Evolutionary conservation across 228 moss, liverwort and hornwort genomes (phyloP).

Genomic region (Sphagnum fallax): DNA sequence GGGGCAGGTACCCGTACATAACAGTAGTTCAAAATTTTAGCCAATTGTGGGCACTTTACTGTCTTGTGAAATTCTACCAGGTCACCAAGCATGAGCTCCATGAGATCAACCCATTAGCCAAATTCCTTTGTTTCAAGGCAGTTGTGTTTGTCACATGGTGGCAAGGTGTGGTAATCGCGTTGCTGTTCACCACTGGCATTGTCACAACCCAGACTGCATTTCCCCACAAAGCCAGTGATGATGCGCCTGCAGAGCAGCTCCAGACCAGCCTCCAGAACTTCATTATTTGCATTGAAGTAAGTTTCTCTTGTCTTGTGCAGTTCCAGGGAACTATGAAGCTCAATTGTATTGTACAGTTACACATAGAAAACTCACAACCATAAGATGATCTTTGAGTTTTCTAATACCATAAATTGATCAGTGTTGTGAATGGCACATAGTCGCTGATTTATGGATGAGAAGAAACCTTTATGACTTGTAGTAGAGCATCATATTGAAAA

Average conservation of each 20-base stretch:
- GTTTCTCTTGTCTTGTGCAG: not conserved
- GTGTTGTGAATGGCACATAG: no score
- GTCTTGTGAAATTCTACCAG: conserved; percentile 82
- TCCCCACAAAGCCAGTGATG: conserved; percentile 45
- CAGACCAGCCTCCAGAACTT: conserved; percentile 75
- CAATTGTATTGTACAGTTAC: no score
- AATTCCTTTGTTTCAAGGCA: conserved; percentile 92
- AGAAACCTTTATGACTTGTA: no score
- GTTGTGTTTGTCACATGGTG: conserved; percentile 99
- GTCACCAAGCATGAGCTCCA: conserved; percentile 73
- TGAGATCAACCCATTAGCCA: conserved; percentile 66
- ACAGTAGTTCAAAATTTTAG: conserved; percentile 87
- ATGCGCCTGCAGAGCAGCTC: conserved; percentile 60
- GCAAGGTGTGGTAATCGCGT: conserved; percentile 91
- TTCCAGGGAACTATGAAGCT: no score
- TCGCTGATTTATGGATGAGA: no score
- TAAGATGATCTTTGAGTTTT: no score
- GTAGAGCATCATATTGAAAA: no score
- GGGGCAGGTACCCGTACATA: conserved; percentile 77
- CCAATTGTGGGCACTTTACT: conserved; percentile 92
- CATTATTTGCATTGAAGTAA: conserved; percentile 81
- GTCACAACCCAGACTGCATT: conserved; percentile 3
- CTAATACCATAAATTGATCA: no score
- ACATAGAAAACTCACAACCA: no score
- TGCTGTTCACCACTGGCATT: conserved; percentile 80